Evolutionary conservation across 306 rosid genomes (phyloP), one percentile per base, ranked within the genome.

Genomic region (Begonia peltatifolia): DNA sequence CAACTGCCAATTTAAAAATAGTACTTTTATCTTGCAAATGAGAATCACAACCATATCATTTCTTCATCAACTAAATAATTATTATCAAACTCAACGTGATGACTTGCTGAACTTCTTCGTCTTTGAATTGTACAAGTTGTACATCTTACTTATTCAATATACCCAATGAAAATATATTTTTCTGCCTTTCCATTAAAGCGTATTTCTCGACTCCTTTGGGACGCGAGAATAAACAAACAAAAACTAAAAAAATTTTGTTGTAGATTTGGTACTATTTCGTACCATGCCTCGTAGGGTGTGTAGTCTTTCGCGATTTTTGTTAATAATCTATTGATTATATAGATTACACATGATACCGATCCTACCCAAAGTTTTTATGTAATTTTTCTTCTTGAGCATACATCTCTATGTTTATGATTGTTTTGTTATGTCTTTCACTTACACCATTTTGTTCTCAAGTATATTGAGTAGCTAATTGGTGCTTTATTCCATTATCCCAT

Each of bases 361-460:
- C 18, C 18, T 0, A 17, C 18, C 18, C 18, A 17, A n/a, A n/a
- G n/a, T n/a, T n/a, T n/a, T n/a, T n/a, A n/a, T n/a, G n/a, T n/a
- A n/a, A 2, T 25, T 14, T 6, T 58, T 58, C 30, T 17, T 23
- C 4, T 9, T 11, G 1, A 58, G 10, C 14, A 58, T 5, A 9
- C 10, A 58, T 14, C 46, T 47, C 25, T 12, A 58, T 58, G 3
- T 47, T 11, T 53, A 57, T 9, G 11, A 57, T 20, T 16, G 15
- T 43, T n/a, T 2, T 6, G 11, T 57, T 56, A 3, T 56, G 46
- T 14, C 42, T 44, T 44, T 57, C 42, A 4, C 12, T 11, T 3
- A 46, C 42, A 5, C 62, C 52, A 46, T 57, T 46, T 46, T 44
- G 53, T 41, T 44, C n/a, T n/a, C n/a, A n/a, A n/a, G n/a, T n/a